A percentile compares a stretch with the other conserved stretches of the same genome.
These are phyloP conservation scores for Prunus yedoensis DNA, from an alignment of 331 rosid species.

Conservation along the genomic window DNA sequence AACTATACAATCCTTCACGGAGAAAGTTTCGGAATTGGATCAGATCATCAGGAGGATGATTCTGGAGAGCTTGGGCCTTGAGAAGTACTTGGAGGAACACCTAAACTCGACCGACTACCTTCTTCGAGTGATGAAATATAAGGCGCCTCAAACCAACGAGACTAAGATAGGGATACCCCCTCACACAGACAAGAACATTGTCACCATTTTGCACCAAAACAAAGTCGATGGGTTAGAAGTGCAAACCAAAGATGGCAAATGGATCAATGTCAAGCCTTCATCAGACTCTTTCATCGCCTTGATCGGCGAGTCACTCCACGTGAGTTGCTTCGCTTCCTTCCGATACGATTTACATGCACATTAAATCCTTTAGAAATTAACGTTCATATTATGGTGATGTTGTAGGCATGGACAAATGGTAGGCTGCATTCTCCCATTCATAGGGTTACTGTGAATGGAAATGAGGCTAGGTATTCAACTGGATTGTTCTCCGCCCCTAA, in stretches of 20 bases:
- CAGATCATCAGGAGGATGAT: constrained; percentile 56
- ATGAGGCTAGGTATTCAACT: constrained; percentile 55
- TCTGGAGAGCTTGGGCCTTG: constrained; percentile 62
- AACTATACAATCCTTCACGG: constrained; percentile 46
- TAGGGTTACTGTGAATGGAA: constrained; percentile 70
- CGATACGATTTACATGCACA: background rate
- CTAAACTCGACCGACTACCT: constrained; percentile 63
- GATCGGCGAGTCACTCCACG: constrained; percentile 74
- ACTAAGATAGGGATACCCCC: constrained; percentile 47
- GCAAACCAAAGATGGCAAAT: constrained; percentile 53
- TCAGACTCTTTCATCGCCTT: constrained; percentile 49
- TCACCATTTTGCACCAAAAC: constrained; percentile 68
- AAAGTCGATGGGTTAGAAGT: constrained; percentile 64
- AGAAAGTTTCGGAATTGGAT: constrained; percentile 54
- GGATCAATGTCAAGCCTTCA: constrained; percentile 58
- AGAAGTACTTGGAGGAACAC: constrained; percentile 66
- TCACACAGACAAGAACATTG: constrained; percentile 67
- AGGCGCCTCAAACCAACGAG: constrained; percentile 52
- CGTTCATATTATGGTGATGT: background rate
- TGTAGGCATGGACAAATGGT: constrained; percentile 89
- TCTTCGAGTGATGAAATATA: constrained; percentile 67
- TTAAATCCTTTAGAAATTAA: background rate
- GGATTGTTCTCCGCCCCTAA: constrained; percentile 68
- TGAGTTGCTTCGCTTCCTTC: constrained; percentile 24
- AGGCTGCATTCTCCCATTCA: constrained; percentile 59